Evolutionary conservation across 208 protist genomes (phyloP).

Genomic region (Leishmania major): DNA sequence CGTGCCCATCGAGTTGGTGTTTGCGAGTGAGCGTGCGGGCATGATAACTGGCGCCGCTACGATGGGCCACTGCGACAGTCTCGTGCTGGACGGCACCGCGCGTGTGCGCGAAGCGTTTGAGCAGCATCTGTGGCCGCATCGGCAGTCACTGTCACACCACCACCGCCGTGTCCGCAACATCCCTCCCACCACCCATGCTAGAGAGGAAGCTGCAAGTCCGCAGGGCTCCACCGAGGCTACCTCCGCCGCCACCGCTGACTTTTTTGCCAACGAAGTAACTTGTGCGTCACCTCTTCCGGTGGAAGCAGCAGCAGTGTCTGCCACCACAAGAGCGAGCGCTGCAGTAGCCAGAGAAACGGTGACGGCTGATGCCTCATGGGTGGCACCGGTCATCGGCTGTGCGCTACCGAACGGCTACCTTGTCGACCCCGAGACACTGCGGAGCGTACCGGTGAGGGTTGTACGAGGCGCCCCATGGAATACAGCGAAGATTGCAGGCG

Average conservation of each 20-base stretch:
- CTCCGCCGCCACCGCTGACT: background rate
- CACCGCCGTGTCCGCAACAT: background rate
- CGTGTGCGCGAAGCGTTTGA: conserved; percentile 55
- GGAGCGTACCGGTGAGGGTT: conserved; percentile 43
- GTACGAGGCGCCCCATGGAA: conserved; percentile 7
- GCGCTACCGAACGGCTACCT: conserved; percentile 55
- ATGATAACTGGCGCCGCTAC: background rate
- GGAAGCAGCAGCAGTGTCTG: background rate
- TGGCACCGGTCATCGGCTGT: conserved; percentile 29
- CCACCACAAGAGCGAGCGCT: background rate
- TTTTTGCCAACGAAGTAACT: too few species aligned
- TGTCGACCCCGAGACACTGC: conserved; percentile 57
- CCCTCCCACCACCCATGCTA: background rate
- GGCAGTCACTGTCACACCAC: conserved; percentile 1
- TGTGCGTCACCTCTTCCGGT: background rate
- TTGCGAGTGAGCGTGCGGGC: conserved; percentile 4
- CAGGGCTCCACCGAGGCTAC: background rate
- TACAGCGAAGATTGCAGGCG: background rate
- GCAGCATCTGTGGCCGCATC: conserved; percentile 66
- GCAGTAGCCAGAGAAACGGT: background rate
- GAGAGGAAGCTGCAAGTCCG: background rate
- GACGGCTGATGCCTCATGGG: conserved; percentile 9
- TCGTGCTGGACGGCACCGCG: conserved; percentile 22
- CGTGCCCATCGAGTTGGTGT: conserved; percentile 45
- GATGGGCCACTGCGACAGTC: background rate